Conservation (phyloP, 2,329 filamentous ascomycete species). For the Pleoardoris graminearum region DNA sequence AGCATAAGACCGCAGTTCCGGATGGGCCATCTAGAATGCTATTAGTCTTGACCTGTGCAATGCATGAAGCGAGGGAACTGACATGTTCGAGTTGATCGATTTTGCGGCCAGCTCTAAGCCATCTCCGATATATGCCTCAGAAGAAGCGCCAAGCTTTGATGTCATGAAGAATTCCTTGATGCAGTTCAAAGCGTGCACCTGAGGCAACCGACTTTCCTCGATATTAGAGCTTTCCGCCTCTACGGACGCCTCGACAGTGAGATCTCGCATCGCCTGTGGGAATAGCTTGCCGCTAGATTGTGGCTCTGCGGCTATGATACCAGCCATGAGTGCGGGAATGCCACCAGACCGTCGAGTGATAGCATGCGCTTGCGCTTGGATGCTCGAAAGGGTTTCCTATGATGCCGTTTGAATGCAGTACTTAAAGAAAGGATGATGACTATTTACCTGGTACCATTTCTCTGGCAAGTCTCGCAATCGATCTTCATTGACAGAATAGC, state of each 20-base stretch:
- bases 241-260: conserved; percentile 62
- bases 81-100: conserved; percentile 78
- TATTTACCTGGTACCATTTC: conserved; percentile 65
- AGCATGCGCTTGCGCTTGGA: conserved; percentile 75
- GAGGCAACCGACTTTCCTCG: conserved; percentile 67
- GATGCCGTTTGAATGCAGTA: conserved; percentile 6
- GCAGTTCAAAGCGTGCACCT: conserved; percentile 94
- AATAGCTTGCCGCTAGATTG: conserved; percentile 62
- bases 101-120: conserved; percentile 79
- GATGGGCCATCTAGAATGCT: conserved; percentile 74
- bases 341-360: conserved; percentile 88
- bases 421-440: too few species aligned
- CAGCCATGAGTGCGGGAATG: conserved; percentile 82
- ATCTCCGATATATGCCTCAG: conserved; percentile 73
- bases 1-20: conserved; percentile 91
- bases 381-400: conserved; percentile 68
- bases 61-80: conserved; percentile 36
- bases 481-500: conserved; percentile 55
- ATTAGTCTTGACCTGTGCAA: not conserved
- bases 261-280: conserved; percentile 63
- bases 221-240: conserved; percentile 59
- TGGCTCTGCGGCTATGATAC: conserved; percentile 72
- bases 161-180: conserved; percentile 90
- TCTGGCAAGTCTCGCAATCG: conserved; percentile 57
- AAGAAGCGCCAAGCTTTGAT: conserved; percentile 71